Conservation (phyloP, 1,284 basidiomycete genomes). For the Chalciporus sp. region DNA sequence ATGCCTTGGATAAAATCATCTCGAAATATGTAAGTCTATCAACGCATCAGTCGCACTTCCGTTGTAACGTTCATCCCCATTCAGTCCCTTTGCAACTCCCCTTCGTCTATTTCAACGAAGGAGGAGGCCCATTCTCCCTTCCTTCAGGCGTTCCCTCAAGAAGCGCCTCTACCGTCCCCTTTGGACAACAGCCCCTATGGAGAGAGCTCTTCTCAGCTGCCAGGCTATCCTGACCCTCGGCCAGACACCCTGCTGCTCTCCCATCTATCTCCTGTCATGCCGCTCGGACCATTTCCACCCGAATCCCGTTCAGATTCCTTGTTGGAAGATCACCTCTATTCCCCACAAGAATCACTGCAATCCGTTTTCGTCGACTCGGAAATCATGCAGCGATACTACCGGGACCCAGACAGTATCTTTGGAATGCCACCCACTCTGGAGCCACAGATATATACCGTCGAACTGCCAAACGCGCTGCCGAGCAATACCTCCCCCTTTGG, state of each 20-base stretch:
- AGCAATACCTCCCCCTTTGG: constrained; percentile 19
- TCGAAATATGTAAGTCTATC: constrained; percentile 83
- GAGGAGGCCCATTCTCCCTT: constrained; percentile 9
- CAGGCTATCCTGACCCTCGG: constrained; percentile 16
- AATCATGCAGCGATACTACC: constrained; percentile 26
- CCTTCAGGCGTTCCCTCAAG: constrained; percentile 5
- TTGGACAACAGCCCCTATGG: constrained; percentile 13
- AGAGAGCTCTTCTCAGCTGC: constrained; percentile 6
- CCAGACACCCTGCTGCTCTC: constrained; percentile 26
- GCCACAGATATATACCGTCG: constrained; percentile 24
- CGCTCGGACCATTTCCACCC: constrained; percentile 19
- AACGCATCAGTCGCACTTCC: background rate
- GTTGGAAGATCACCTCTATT: constrained; percentile 19
- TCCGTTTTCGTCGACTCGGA: constrained; percentile 28
- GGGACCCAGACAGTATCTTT: constrained; percentile 21
- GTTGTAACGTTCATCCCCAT: constrained; percentile 13
- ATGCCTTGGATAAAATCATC: constrained; percentile 90
- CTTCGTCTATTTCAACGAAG: constrained; percentile 2
- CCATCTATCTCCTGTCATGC: constrained; percentile 23
- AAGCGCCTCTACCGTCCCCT: background rate
- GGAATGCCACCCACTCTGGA: constrained; percentile 13
- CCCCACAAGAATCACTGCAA: constrained; percentile 28
- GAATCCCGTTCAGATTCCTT: constrained; percentile 15
- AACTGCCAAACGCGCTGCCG: constrained; percentile 13
- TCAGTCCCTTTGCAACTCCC: constrained; percentile 48